Evolutionary conservation across 2,329 filamentous ascomycete species (phyloP).

Genomic region (Cordyceps fumosorosea): DNA sequence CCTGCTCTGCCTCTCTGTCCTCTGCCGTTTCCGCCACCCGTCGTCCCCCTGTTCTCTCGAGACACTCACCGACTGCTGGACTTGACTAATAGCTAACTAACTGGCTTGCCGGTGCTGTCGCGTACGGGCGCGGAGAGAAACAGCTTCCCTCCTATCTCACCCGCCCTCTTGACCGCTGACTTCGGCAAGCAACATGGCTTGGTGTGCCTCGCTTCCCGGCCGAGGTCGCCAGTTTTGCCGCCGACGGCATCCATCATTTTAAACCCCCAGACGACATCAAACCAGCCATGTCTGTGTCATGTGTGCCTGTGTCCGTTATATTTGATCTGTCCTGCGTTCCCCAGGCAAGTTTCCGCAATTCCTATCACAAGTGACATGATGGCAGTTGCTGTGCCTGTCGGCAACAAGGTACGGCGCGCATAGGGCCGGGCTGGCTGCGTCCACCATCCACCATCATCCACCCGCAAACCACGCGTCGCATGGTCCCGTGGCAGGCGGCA

Average conservation of each 20-base stretch:
- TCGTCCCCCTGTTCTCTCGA: neutral
- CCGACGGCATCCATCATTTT: neutral
- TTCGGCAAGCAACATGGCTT: slow-evolving; percentile 3
- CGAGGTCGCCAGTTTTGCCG: neutral
- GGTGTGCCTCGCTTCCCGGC: neutral
- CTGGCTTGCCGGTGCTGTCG: no score
- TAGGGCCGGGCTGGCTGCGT: neutral
- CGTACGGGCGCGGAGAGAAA: slow-evolving; percentile 5
- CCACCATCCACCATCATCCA: neutral
- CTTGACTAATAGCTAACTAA: neutral
- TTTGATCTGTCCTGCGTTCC: neutral
- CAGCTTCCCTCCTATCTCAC: neutral
- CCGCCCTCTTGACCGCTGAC: neutral
- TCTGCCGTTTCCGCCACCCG: neutral
- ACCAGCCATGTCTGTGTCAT: neutral
- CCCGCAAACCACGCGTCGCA: neutral
- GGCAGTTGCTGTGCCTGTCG: slow-evolving; percentile 6
- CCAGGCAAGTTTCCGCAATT: neutral
- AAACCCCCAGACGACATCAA: neutral
- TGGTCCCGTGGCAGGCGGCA: neutral
- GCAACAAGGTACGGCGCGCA: neutral
- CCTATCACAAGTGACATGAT: neutral
- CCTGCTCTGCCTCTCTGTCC: no score
- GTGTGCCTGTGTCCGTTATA: neutral
- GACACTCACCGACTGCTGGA: slow-evolving; percentile 1